Percentiles rank a stretch among this genome's conserved stretches.
phyloP scores from a whole-genome alignment of 352 stramenopile genomes.

The Pythium vanterpoolii region DNA sequence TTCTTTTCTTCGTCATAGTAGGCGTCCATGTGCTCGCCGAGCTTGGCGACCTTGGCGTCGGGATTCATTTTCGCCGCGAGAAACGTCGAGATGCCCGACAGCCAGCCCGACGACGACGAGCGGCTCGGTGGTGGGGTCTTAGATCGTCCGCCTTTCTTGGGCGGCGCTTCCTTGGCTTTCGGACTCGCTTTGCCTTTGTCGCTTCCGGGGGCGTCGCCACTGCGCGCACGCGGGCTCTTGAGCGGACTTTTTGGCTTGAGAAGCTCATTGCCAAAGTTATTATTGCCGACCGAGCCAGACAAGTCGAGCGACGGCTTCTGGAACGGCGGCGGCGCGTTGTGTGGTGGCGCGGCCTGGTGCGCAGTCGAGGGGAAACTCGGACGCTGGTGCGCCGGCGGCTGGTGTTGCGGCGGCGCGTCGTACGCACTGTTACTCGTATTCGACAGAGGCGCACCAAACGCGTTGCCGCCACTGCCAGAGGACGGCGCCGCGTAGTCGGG shows the following conservation, averaged over 20 bases:
- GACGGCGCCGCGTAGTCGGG: conserved; percentile 11
- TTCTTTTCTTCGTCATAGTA: conserved; percentile 83
- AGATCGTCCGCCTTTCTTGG: conserved; percentile 58
- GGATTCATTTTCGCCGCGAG: conserved; percentile 80
- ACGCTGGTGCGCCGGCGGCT: not conserved
- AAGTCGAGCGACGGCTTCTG: conserved; percentile 44
- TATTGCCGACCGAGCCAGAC: conserved; percentile 37
- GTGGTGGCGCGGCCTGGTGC: not conserved
- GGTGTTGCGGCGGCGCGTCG: not conserved
- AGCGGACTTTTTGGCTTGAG: conserved; percentile 22
- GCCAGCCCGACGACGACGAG: conserved; percentile 51
- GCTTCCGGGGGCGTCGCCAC: conserved; percentile 41
- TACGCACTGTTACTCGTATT: conserved; percentile 4
- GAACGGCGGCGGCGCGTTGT: conserved; percentile 21
- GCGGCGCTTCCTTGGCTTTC: conserved; percentile 42
- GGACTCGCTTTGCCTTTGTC: conserved; percentile 73
- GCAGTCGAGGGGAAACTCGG: conserved; percentile 6
- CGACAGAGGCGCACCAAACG: not conserved
- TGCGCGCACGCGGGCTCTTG: conserved; percentile 18
- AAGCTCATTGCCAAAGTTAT: conserved; percentile 18
- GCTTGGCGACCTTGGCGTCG: conserved; percentile 77
- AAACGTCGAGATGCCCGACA: conserved; percentile 61
- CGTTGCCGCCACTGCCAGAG: conserved; percentile 11
- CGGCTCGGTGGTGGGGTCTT: conserved; percentile 80
- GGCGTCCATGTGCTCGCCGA: conserved; percentile 73